Evolutionary conservation across 495 filamentous ascomycete genomes (phyloP).

Genomic region (Aspergillus bridgeri): DNA sequence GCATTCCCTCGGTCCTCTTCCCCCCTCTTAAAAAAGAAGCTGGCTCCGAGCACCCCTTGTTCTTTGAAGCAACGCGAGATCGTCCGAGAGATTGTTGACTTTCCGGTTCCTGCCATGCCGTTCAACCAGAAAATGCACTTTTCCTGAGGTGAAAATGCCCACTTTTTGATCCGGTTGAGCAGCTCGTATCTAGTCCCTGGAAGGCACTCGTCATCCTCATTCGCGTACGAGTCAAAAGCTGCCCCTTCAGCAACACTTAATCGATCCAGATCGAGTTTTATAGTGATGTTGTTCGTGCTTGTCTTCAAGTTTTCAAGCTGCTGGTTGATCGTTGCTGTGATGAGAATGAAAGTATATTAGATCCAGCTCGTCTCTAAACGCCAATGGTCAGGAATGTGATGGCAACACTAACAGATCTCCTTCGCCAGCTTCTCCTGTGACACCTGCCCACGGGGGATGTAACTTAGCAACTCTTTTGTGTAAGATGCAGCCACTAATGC

Average conservation of each 20-base stretch:
- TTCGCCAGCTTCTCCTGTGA: too few relatives aligned
- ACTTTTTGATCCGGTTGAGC: conserved; percentile 7
- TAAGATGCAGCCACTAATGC: conserved; percentile 26
- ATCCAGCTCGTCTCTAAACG: too few relatives aligned
- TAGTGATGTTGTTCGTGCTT: conserved; percentile 1
- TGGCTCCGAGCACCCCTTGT: background rate
- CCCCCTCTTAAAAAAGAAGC: conserved; percentile 49
- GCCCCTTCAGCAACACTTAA: conserved; percentile 28
- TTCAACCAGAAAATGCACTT: conserved; percentile 7
- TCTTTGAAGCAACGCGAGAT: conserved; percentile 7
- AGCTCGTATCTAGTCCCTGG: conserved; percentile 34
- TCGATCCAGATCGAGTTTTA: background rate
- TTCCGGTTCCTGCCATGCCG: conserved; percentile 33
- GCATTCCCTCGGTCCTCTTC: conserved; percentile 36
- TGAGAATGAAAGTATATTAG: too few relatives aligned
- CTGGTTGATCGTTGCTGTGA: too few relatives aligned
- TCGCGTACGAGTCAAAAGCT: conserved; percentile 22
- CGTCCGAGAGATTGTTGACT: conserved; percentile 31
- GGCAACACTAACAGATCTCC: too few relatives aligned
- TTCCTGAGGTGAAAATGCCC: background rate
- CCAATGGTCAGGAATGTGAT: too few relatives aligned
- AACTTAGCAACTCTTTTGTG: conserved; percentile 17
- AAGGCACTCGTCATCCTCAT: conserved; percentile 29
- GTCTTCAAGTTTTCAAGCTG: background rate
- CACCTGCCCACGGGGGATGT: too few relatives aligned